Evolutionary conservation across 2,329 filamentous ascomycete species (phyloP).

Genomic region (Verticillium albo-atrum): DNA sequence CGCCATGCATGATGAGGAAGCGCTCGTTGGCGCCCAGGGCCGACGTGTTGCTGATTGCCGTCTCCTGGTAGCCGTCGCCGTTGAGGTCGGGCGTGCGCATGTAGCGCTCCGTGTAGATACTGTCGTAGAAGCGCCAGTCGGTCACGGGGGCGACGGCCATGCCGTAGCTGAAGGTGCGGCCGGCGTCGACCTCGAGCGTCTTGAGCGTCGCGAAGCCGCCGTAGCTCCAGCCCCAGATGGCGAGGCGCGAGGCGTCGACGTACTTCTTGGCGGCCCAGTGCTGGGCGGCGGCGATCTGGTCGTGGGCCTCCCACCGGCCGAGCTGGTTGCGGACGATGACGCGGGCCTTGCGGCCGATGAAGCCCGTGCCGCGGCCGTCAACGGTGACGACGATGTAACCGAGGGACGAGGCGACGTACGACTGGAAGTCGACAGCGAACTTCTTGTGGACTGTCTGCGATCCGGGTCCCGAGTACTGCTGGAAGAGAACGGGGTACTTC

Average conservation of each 20-base stretch:
- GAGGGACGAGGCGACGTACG: constrained; percentile 77
- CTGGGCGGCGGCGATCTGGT: constrained; percentile 88
- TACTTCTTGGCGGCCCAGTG: constrained; percentile 78
- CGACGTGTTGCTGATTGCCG: constrained; percentile 68
- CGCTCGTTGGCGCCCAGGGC: constrained; percentile 73
- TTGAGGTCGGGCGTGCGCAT: constrained; percentile 95
- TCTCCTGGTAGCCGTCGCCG: constrained; percentile 66
- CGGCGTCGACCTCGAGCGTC: constrained; percentile 86
- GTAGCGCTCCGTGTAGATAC: constrained; percentile 91
- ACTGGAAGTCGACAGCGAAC: constrained; percentile 84
- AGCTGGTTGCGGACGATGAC: constrained; percentile 79
- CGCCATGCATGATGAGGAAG: constrained; percentile 93
- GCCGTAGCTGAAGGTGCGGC: constrained; percentile 87
- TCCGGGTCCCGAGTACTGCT: constrained; percentile 91
- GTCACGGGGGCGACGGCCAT: constrained; percentile 99
- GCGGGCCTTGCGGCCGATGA: constrained; percentile 77
- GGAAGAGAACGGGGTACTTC: constrained; percentile 91
- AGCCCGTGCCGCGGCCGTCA: constrained; percentile 90
- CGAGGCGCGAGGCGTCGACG: constrained; percentile 75
- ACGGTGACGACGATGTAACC: constrained; percentile 95
- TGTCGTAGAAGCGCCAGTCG: constrained; percentile 95
- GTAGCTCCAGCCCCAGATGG: constrained; percentile 98
- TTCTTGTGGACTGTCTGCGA: constrained; percentile 80
- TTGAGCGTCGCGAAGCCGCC: constrained; percentile 95
- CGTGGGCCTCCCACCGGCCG: constrained; percentile 77